Base-by-base conservation (phyloP, 2,329 filamentous ascomycete genomes). In the Colletotrichum filicis region DNA sequence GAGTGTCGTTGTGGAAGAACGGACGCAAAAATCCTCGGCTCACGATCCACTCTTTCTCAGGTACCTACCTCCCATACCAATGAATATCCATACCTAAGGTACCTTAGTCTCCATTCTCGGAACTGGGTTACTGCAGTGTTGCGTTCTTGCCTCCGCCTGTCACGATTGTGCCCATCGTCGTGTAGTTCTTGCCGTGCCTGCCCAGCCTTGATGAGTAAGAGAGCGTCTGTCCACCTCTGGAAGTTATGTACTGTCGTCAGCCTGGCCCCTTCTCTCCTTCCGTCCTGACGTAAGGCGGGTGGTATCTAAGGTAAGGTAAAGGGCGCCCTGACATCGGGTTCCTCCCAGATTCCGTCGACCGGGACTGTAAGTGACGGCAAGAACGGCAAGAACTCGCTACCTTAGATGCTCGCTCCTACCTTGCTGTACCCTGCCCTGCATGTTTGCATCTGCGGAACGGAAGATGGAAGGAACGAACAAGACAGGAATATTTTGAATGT, bases 21-120 rank as follows among this genome's bases (percentile, higher is more conserved):
- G 66, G 70, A 69, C 63, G 69, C 66, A 69, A 55, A n/a, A 30
- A 49, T 19, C 42, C 53, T 64, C 19, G 24, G 35, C 12, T 37
- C 46, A 53, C 24, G 63, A 16, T 42, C 59, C 70, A 69, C 37
- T 30, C 7, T 49, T 16, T 26, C 7, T 16, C 37, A 16, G 37
- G 5, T 42, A 42, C 37, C 30, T 32, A 32, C 11, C 11, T 35
- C 5, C 1, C 32, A 35, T 35, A 35, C 32, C 32, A 35, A 35
- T 35, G 32, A 35, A 11, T 11, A 35, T 35, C 4, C 32, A 35
- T 12, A 35, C 32, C 32, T 35, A 12, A 35, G 11, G 12, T 35
- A 35, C 11, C 37, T 42, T 42, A 5, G 37, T 14, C 30, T 24
- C 69, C 58, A 68, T 66, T 53, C 24, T 4, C 28, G 59, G 59